Evolutionary conservation across 129 eudicot genomes (phyloP), one percentile per base, ranked within the genome.

Genomic region (Saussurea involucrata): DNA sequence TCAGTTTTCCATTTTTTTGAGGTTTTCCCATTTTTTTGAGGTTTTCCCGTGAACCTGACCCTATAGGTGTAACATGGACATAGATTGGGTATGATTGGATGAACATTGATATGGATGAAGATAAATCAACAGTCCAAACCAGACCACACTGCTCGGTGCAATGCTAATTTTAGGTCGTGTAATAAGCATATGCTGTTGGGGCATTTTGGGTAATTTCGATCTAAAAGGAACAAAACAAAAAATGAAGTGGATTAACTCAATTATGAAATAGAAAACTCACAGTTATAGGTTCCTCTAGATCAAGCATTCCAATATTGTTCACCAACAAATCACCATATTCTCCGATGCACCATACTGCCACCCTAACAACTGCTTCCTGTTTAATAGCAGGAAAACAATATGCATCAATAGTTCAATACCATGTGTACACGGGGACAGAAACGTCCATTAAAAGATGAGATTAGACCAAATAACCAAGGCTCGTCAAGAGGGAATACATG

Each of bases 301-400:
- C 92, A 74, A 95, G 92, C 90, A 84, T 70, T 71, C 99, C 96
- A 71, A 75, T 81, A 80, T 83, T 88, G 84, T 87, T 83, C 65
- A 95, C 88, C 91, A 95, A 85, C 91, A 95, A 88, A 40, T 95
- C 99, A 83, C 97, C 97, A 61, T 92, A 95, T 88, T 95, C 99
- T 44, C 99, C 99, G 53, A 92, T 92, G 84, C 99, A 95, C 99
- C 97, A 95, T 61, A 95, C 91, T 6, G 96, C 95, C 71, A 95
- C 97, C 82, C 93, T 90, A 73, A 90, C 89, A 75, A 92, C 92
- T 66, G 90, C 88, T 92, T 90, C 99, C 99, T 95, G 83, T 80
- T 80, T 25, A 25, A 75, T 81, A 77, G 66, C 31, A 82, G 55
- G 28, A 28, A 73, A 61, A 44, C 8, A 42, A 12, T 36, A 69